These are phyloP conservation scores for Daldinia caldariorum DNA, from an alignment of 495 filamentous ascomycete species.

Conservation along the genomic window DNA sequence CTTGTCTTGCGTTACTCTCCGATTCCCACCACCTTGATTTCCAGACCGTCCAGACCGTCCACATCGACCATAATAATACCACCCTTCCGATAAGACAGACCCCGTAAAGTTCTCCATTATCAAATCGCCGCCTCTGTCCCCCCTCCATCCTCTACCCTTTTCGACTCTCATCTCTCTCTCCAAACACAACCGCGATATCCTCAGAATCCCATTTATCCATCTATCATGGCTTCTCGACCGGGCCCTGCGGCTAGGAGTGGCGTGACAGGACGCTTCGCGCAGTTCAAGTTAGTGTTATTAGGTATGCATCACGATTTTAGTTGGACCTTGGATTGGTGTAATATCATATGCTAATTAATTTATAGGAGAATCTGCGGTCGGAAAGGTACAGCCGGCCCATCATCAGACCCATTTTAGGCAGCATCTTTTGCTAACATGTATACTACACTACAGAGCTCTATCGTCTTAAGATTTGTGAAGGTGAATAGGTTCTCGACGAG, in stretches of 20 bases:
- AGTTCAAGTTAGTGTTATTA: conserved; percentile 97
- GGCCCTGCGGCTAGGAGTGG: conserved; percentile 79
- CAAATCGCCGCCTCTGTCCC: conserved; percentile 25
- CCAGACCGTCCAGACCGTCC: not conserved
- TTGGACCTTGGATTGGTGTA: conserved; percentile 39
- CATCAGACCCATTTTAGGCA: conserved; percentile 1
- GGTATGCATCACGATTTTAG: conserved; percentile 64
- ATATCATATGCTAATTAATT: conserved; percentile 48
- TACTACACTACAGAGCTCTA: conserved; percentile 75
- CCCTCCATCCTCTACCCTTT: conserved; percentile 18
- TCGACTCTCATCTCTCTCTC: conserved; percentile 28
- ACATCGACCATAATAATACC: conserved; percentile 31
- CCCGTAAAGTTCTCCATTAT: conserved; percentile 31
- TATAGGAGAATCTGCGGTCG: conserved; percentile 95
- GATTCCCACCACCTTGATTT: conserved; percentile 7
- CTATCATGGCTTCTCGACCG: conserved; percentile 78
- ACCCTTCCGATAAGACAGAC: conserved; percentile 41
- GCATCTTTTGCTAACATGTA: conserved; percentile 52
- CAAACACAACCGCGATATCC: conserved; percentile 72
- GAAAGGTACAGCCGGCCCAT: conserved; percentile 73
- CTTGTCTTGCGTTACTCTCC: not conserved
- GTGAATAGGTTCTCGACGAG: conserved; percentile 58
- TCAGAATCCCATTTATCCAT: not conserved
- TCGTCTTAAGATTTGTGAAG: conserved; percentile 98
- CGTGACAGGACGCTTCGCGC: conserved; percentile 80